These are phyloP conservation scores for Ustilago crameri DNA, from an alignment of 1,284 basidiomycete genomes.

Conservation along the genomic window DNA sequence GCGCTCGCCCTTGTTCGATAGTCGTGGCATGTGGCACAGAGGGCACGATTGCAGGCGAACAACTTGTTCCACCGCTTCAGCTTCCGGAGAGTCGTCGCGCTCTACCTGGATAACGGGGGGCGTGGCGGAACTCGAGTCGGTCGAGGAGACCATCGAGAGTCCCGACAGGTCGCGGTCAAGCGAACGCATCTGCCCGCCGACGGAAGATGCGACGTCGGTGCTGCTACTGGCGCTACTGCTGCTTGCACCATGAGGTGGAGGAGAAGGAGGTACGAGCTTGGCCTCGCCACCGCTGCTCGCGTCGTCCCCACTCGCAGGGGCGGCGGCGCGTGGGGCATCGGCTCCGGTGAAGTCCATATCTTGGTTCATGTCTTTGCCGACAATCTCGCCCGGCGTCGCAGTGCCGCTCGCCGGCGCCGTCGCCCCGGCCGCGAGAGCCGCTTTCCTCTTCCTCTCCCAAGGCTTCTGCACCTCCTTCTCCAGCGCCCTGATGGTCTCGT, in stretches of 20 bases:
- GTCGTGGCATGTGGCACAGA: slow-evolving; percentile 85
- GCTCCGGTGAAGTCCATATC: slow-evolving; percentile 49
- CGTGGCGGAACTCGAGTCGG: slow-evolving; percentile 12
- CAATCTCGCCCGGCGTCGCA: too few species aligned
- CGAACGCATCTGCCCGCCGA: slow-evolving; percentile 16
- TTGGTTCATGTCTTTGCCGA: slow-evolving; percentile 32
- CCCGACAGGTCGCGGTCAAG: slow-evolving; percentile 39
- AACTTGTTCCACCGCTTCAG: slow-evolving; percentile 75
- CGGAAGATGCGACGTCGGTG: not conserved
- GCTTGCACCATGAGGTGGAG: not conserved
- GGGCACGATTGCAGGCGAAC: slow-evolving; percentile 96
- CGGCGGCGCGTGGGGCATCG: slow-evolving; percentile 29
- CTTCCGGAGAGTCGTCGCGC: not conserved
- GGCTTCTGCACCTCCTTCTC: slow-evolving; percentile 58
- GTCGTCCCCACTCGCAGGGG: not conserved
- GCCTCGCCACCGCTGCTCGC: too few species aligned
- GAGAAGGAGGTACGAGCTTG: slow-evolving; percentile 12
- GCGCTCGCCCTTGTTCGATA: slow-evolving; percentile 86
- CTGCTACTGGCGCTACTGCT: slow-evolving; percentile 2
- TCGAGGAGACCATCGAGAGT: slow-evolving; percentile 34
- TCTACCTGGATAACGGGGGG: too few species aligned
- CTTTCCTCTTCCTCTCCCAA: slow-evolving; percentile 47
- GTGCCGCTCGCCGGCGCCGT: too few species aligned
- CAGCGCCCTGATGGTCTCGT: slow-evolving; percentile 72
- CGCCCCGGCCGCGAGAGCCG: not conserved